phyloP scores from a whole-genome alignment of 169 alveolate genomes.

The Amoebophrya sp. region DNA sequence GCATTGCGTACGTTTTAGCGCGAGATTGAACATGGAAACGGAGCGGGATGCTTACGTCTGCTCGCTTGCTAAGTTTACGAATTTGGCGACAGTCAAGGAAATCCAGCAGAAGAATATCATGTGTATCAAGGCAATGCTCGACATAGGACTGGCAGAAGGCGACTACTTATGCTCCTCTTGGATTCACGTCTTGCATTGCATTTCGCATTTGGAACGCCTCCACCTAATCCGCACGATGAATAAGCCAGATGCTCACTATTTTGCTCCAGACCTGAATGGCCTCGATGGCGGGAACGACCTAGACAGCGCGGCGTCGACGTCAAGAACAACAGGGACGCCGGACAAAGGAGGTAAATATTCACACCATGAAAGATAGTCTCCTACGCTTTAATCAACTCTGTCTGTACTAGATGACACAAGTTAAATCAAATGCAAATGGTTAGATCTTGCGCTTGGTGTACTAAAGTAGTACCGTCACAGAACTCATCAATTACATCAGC shows the following conservation, averaged over 20 bases:
- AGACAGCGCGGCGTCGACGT: too few relatives aligned
- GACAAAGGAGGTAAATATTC: too few relatives aligned
- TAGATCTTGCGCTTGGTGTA: too few relatives aligned
- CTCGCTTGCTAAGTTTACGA: constrained; percentile 65
- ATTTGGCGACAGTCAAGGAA: constrained; percentile 55
- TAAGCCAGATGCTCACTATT: not conserved
- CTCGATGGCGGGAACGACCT: too few relatives aligned
- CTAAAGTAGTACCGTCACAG: too few relatives aligned
- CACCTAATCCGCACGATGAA: constrained; percentile 38
- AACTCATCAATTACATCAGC: too few relatives aligned
- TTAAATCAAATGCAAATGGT: too few relatives aligned
- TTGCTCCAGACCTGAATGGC: too few relatives aligned
- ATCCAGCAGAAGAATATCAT: constrained; percentile 67
- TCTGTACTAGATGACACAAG: too few relatives aligned
- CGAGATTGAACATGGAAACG: constrained; percentile 59
- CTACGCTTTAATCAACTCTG: too few relatives aligned
- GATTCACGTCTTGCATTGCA: constrained; percentile 43
- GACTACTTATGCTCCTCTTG: constrained; percentile 49
- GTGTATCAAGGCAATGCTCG: constrained; percentile 66
- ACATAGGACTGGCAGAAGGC: constrained; percentile 64
- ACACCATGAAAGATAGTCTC: too few relatives aligned
- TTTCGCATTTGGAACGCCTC: constrained; percentile 45
- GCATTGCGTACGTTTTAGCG: constrained; percentile 62
- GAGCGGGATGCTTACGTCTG: constrained; percentile 74
- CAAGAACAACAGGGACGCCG: too few relatives aligned